Percentiles rank a stretch among this genome's conserved stretches.
These are phyloP conservation scores for Cyberlindnera bimundalis DNA, from an alignment of 805 yeast genomes.

Conservation along the genomic window DNA sequence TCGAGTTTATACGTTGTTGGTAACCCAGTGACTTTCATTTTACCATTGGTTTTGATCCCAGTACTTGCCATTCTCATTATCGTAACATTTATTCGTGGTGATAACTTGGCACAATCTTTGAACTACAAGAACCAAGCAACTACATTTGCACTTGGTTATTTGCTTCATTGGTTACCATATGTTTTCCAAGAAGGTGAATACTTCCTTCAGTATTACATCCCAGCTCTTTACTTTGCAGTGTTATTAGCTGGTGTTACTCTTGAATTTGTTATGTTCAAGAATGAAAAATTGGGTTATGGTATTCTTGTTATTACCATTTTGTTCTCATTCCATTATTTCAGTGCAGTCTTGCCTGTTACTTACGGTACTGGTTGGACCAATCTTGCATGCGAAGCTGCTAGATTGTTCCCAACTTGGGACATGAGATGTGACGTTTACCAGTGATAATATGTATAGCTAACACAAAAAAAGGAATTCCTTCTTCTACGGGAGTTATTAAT, in stretches of 20 bases:
- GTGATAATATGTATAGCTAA: neutral
- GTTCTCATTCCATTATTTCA: slow-evolving; percentile 22
- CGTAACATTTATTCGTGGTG: slow-evolving; percentile 29
- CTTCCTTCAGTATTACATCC: slow-evolving; percentile 46
- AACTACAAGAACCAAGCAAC: slow-evolving; percentile 25
- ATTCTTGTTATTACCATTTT: slow-evolving; percentile 24
- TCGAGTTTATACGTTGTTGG: slow-evolving; percentile 58
- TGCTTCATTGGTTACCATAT: slow-evolving; percentile 56
- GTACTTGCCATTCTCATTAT: slow-evolving; percentile 19
- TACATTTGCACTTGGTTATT: slow-evolving; percentile 47
- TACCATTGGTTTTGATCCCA: slow-evolving; percentile 36
- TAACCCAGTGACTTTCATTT: slow-evolving; percentile 55
- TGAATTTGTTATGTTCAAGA: slow-evolving; percentile 37
- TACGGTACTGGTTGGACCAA: slow-evolving; percentile 46
- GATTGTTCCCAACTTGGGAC: slow-evolving; percentile 41
- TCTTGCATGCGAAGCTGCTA: slow-evolving; percentile 36
- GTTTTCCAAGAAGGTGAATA: slow-evolving; percentile 32
- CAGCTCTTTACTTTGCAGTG: slow-evolving; percentile 47
- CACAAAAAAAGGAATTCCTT: too few relatives aligned
- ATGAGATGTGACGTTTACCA: slow-evolving; percentile 36
- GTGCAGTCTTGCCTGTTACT: slow-evolving; percentile 40
- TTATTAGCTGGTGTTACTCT: slow-evolving; percentile 41
- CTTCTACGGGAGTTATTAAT: too few relatives aligned
- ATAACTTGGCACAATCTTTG: slow-evolving; percentile 10
- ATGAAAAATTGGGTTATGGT: slow-evolving; percentile 28